Evolutionary conservation across 78 protist genomes (phyloP), one percentile per base, ranked within the genome.

Genomic region (Dictyostelium discoideum): DNA sequence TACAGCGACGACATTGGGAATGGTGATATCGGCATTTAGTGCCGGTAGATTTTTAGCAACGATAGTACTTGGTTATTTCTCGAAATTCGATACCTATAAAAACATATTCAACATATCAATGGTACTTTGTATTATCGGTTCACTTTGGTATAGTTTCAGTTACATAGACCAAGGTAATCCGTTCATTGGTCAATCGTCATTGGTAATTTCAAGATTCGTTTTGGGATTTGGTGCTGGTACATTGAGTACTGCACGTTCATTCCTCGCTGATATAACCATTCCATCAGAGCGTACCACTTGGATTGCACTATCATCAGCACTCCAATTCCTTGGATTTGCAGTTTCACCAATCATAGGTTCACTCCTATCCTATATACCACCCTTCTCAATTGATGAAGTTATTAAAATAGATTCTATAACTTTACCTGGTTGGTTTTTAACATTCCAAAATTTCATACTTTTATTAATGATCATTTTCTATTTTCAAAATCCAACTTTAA

Each of bases 261-360:
- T 57, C n/a, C 14, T 89, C 0, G 87, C 94, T 0, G 87, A 89
- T 22, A 81, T 81, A 3, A 81, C 94, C 1, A 81, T 77, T 3
- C 42, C 48, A 2, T n/a, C 85, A 16, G 94, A 89, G 72, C 50
- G 94, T 18, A 89, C 94, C 4, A 81, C 63, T 20, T 89, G 39
- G 65, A 80, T 89, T 32, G 85, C 94, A 9, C 22, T 63, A 20
- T 44, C 94, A n/a, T 26, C 82, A 3, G 94, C 94, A 22, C 42
- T 89, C 9, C 94, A 89, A 80, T 89, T 67, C 24, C 76, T 89
- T 11, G 94, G 94, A 22, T 89, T 89, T 57, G 94, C 94, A 48
- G 24, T 81, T 10, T 54, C 86, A 0, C 94, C 94, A 4, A 54
- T 50, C 0, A 67, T 85, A 67, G 89, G 89, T 0, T 85, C 89